Conservation (phyloP, 352 stramenopile genomes). For the Globisporangium takayamanum region DNA sequence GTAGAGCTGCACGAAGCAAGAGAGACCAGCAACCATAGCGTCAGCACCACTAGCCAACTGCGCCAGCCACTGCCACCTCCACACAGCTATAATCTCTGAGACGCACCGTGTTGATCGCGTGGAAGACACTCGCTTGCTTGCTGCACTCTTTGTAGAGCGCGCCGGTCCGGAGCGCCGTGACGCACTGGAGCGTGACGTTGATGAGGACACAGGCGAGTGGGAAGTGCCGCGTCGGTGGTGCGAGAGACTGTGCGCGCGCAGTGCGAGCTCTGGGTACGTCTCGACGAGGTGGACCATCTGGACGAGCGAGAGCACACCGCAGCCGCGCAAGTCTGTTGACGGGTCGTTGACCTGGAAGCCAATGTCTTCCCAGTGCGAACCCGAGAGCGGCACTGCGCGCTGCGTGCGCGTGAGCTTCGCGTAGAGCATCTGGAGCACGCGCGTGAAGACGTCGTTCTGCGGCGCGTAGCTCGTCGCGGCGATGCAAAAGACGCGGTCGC, state of each 20-base stretch:
- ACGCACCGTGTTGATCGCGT: constrained; percentile 45
- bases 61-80: not conserved
- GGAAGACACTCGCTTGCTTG: constrained; percentile 45
- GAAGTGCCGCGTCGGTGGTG: constrained; percentile 61
- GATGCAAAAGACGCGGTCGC: constrained; percentile 74
- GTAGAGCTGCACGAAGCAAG: constrained; percentile 28
- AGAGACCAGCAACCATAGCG: not conserved
- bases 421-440: constrained; percentile 67
- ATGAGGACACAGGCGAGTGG: constrained; percentile 69
- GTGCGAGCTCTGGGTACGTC: constrained; percentile 40
- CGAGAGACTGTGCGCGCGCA: constrained; percentile 39
- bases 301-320: constrained; percentile 79
- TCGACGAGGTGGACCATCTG: constrained; percentile 82
- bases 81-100: not conserved
- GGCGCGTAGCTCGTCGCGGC: constrained; percentile 46
- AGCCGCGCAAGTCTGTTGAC: constrained; percentile 81
- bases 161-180: constrained; percentile 60
- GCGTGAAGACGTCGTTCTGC: constrained; percentile 34
- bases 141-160: constrained; percentile 64
- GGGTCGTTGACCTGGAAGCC: constrained; percentile 88
- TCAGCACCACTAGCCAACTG: not conserved
- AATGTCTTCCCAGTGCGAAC: constrained; percentile 81
- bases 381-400: constrained; percentile 40
- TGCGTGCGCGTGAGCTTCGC: constrained; percentile 27
- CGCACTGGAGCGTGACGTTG: constrained; percentile 66